Percentiles rank a stretch among this genome's conserved stretches.
These are phyloP conservation scores for Kandelia obovata DNA, from an alignment of 345 rosid genomes.

Conservation along the genomic window DNA sequence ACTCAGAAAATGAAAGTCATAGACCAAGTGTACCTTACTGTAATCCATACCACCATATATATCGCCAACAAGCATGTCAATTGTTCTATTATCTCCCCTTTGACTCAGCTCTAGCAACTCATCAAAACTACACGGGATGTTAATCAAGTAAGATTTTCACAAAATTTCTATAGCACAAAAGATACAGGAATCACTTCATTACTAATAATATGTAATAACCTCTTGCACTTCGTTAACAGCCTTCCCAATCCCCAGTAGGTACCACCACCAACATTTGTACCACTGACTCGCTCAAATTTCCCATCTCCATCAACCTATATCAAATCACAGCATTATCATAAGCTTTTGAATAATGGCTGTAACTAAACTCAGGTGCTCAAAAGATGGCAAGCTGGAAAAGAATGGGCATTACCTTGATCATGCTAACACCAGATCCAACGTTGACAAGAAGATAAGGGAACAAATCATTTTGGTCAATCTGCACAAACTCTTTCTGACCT, in stretches of 20 bases:
- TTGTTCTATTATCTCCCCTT: constrained; percentile 84
- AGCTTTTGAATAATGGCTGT: constrained; percentile 4
- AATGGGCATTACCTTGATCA: constrained; percentile 69
- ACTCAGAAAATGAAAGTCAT: constrained; percentile 4
- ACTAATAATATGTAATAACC: constrained; percentile 35
- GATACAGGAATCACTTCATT: constrained; percentile 8
- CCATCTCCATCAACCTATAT: constrained; percentile 93
- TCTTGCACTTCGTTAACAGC: constrained; percentile 89
- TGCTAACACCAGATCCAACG: constrained; percentile 98
- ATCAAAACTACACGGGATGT: constrained; percentile 61
- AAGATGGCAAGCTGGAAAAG: constrained; percentile 11
- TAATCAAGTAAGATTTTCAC: constrained; percentile 10
- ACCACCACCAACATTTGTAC: constrained; percentile 99
- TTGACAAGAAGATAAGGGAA: constrained; percentile 98
- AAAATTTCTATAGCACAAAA: constrained; percentile 2
- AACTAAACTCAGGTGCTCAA: constrained; percentile 6
- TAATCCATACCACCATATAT: constrained; percentile 97
- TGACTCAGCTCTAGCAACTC: constrained; percentile 96
- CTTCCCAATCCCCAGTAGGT: constrained; percentile 98
- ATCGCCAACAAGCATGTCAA: constrained; percentile 99
- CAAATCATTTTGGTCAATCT: constrained; percentile 81
- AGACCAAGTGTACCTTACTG: constrained; percentile 55
- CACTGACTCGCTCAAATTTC: constrained; percentile 93
- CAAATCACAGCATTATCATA: constrained; percentile 13
- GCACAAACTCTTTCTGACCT: constrained; percentile 91